Evolutionary conservation across 2,329 filamentous ascomycete genomes (phyloP).

Genomic region (Pseudopyricularia cyperi): DNA sequence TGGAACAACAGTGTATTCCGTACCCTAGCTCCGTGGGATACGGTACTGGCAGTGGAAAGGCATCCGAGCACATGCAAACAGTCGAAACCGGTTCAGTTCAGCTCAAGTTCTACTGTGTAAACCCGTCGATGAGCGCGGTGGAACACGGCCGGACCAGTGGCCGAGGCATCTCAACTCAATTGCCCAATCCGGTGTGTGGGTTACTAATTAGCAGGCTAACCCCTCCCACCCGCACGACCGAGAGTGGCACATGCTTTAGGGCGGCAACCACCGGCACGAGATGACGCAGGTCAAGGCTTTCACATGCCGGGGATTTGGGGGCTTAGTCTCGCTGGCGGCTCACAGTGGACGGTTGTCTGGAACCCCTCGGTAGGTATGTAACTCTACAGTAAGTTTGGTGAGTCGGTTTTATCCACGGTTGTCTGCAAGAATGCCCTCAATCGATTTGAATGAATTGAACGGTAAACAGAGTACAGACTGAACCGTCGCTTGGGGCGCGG

Average conservation of each 20-base stretch:
- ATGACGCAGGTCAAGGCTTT: not conserved
- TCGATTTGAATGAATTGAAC: no score
- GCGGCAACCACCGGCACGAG: not conserved
- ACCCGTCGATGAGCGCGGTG: not conserved
- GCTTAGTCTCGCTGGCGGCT: not conserved
- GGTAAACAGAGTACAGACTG: no score
- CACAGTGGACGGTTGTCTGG: no score
- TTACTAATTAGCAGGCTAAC: not conserved
- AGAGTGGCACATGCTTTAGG: not conserved
- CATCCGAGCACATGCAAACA: not conserved
- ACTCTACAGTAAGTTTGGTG: no score
- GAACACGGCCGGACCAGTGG: not conserved
- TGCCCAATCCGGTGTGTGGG: not conserved
- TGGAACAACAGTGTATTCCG: no score
- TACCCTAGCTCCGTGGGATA: no score
- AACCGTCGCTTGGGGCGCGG: no score
- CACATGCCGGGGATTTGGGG: not conserved
- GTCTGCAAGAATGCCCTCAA: no score
- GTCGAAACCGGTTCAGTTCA: not conserved
- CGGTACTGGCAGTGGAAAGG: no score
- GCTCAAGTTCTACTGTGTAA: not conserved
- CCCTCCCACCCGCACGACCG: not conserved
- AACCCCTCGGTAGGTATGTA: no score
- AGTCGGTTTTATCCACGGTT: no score
- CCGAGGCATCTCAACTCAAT: not conserved